These are phyloP conservation scores for Drosera capensis DNA, from an alignment of 148 eudicot species.

Conservation along the genomic window DNA sequence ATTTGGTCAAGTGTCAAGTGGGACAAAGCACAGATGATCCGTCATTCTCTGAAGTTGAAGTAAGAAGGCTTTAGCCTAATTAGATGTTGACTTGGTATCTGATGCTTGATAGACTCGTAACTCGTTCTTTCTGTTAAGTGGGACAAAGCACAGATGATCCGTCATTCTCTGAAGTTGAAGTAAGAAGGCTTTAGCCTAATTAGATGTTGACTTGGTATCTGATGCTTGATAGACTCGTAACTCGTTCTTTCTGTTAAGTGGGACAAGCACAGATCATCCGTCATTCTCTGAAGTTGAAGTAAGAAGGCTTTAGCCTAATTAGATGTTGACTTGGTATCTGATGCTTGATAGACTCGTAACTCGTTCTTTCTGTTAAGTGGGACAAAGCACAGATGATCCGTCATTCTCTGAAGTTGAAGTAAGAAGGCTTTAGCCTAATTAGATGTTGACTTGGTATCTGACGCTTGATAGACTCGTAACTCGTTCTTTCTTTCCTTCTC, in stretches of 20 bases:
- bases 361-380: conserved; percentile 15
- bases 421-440: conserved; percentile 10
- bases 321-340: too few species aligned
- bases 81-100: too few species aligned
- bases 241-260: conserved; percentile 6
- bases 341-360: too few species aligned
- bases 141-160: conserved; percentile 70
- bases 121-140: conserved; percentile 6
- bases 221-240: too few species aligned
- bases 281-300: conserved; percentile 96
- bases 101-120: too few species aligned
- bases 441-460: too few species aligned
- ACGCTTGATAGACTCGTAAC: too few species aligned
- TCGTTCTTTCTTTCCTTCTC: too few species aligned
- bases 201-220: too few species aligned
- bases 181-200: conserved; percentile 15
- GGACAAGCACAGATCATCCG: conserved; percentile 66
- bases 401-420: conserved; percentile 96
- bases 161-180: conserved; percentile 94
- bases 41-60: conserved; percentile 94
- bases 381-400: conserved; percentile 62
- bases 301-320: conserved; percentile 10
- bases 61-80: conserved; percentile 15
- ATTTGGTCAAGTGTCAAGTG: conserved; percentile 69
- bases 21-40: conserved; percentile 70